A percentile compares a stretch with the other conserved stretches of the same genome.
Evolutionary conservation across 495 filamentous ascomycete species (phyloP).

Genomic region (Cairneyella variabilis): DNA sequence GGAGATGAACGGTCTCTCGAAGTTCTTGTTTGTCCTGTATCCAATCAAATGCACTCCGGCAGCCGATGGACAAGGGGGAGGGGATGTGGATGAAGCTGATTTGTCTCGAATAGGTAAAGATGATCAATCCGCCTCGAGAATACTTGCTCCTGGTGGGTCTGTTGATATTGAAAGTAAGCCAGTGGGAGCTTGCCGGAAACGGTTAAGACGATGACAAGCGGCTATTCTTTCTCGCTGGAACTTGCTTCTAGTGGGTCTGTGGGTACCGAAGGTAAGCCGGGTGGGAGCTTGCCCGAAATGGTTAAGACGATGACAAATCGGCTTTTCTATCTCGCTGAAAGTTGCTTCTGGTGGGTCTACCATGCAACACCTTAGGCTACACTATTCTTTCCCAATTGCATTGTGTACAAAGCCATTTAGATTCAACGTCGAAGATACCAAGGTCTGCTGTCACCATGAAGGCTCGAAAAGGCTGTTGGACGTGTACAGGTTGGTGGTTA

Average conservation of each 20-base stretch:
- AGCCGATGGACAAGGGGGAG: not conserved
- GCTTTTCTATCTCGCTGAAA: no score
- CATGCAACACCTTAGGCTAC: not conserved
- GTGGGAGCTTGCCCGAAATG: no score
- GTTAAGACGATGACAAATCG: no score
- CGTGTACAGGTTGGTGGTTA: constrained; percentile 25
- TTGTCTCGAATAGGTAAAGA: constrained; percentile 5
- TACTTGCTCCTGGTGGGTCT: constrained; percentile 21
- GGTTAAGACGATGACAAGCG: constrained; percentile 8
- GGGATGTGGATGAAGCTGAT: constrained; percentile 2
- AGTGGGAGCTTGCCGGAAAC: constrained; percentile 5
- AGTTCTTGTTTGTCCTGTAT: not conserved
- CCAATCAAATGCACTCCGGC: not conserved
- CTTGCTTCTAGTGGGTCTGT: constrained; percentile 6
- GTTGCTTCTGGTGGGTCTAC: no score
- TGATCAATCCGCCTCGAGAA: constrained; percentile 12
- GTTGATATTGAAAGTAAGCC: not conserved
- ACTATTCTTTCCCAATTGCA: constrained; percentile 1
- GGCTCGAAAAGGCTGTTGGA: constrained; percentile 24
- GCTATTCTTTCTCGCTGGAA: constrained; percentile 8
- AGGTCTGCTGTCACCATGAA: constrained; percentile 11
- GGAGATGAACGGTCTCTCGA: not conserved
- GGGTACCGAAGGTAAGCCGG: no score
- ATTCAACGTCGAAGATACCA: constrained; percentile 4
- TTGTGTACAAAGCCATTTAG: constrained; percentile 2